These are phyloP conservation scores for Aspergillus calidoustus DNA, from an alignment of 2,329 filamentous ascomycete species.

Conservation along the genomic window DNA sequence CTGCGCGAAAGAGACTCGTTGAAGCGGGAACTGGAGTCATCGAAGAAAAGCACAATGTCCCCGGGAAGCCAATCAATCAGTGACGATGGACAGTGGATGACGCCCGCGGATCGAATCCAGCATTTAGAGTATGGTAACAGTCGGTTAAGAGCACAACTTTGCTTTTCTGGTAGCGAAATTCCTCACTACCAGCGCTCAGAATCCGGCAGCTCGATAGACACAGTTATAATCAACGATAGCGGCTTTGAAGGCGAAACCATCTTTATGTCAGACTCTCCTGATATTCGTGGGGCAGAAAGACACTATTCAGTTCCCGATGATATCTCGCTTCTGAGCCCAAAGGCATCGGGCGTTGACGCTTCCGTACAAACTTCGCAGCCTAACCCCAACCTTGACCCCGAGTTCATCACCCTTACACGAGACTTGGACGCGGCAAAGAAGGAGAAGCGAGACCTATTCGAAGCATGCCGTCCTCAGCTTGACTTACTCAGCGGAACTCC, in stretches of 20 bases:
- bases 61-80: conserved; percentile 14
- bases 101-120: conserved; percentile 22
- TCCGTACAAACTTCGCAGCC: conserved; percentile 25
- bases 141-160: conserved; percentile 26
- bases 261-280: conserved; percentile 39
- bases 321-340: conserved; percentile 22
- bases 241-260: conserved; percentile 31
- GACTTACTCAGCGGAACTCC: conserved; percentile 28
- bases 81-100: conserved; percentile 26
- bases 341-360: conserved; percentile 20
- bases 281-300: conserved; percentile 27
- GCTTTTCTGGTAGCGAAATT: conserved; percentile 18
- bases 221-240: conserved; percentile 37
- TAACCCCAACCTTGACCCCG: conserved; percentile 26
- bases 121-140: conserved; percentile 28
- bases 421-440: conserved; percentile 46
- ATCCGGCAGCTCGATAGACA: conserved; percentile 25
- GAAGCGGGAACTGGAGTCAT: conserved; percentile 32
- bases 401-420: conserved; percentile 35
- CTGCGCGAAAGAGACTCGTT: conserved; percentile 34
- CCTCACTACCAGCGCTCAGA: conserved; percentile 7
- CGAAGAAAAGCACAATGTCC: conserved; percentile 18
- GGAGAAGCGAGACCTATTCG: conserved; percentile 47
- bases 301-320: conserved; percentile 23
- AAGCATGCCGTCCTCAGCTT: conserved; percentile 42